A percentile compares a stretch with the other conserved stretches of the same genome.
Conservation (phyloP, 257 asterid genomes). For the Cynanchum wilfordii region DNA sequence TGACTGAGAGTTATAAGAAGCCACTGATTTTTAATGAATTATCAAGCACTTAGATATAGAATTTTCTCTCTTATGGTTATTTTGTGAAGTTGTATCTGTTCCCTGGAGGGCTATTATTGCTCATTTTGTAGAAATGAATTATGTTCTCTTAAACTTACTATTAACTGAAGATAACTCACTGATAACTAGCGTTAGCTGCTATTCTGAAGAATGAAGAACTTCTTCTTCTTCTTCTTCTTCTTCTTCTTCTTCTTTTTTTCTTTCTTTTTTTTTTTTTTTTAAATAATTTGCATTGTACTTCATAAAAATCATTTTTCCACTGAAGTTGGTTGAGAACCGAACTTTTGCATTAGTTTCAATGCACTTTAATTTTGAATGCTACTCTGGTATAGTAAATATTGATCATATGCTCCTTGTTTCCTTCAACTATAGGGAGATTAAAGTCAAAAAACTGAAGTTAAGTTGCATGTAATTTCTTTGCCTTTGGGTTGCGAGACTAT, state of each 20-base stretch:
- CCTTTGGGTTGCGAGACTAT: neutral
- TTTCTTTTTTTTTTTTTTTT: no score
- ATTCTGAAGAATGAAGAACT: neutral
- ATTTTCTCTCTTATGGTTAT: neutral
- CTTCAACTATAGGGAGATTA: no score
- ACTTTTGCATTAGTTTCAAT: neutral
- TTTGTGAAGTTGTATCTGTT: neutral
- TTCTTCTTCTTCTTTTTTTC: no score
- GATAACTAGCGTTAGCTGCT: neutral
- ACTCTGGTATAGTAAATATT: neutral
- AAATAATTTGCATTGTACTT: neutral
- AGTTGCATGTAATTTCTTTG: neutral
- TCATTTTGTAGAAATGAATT: neutral
- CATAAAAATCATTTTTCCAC: neutral
- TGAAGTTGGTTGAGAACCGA: neutral
- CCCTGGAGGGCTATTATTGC: neutral
- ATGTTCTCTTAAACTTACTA: neutral
- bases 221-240: neutral
- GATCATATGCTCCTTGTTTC: no score
- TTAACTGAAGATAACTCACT: neutral
- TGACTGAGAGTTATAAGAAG: neutral
- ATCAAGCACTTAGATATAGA: neutral
- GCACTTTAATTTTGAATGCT: neutral
- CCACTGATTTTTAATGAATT: neutral
- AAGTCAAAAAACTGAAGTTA: neutral